These are phyloP conservation scores for Toxoplasma gondii DNA, from an alignment of 169 alveolate genomes.

Conservation along the genomic window DNA sequence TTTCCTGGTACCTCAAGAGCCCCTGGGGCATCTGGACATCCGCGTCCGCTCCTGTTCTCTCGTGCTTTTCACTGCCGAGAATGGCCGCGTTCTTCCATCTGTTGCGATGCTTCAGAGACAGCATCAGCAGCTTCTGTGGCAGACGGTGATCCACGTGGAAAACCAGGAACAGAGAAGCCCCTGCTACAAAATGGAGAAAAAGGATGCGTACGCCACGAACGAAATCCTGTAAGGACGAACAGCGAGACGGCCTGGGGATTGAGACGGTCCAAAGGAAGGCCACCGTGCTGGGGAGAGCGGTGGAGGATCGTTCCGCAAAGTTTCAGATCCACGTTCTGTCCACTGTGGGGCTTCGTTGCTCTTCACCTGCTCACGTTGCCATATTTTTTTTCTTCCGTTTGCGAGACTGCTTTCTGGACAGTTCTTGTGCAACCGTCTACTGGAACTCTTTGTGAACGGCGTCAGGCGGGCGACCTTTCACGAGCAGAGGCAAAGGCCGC, in stretches of 20 bases:
- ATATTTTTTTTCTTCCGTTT: too few species aligned
- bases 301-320: too few species aligned
- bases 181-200: not conserved
- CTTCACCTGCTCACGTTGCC: too few species aligned
- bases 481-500: too few species aligned
- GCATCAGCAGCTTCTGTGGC: slow-evolving; percentile 61
- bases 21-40: slow-evolving; percentile 33
- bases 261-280: not conserved
- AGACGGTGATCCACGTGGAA: slow-evolving; percentile 39
- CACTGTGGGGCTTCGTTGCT: too few species aligned
- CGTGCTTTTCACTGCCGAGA: slow-evolving; percentile 49
- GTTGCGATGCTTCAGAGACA: slow-evolving; percentile 44
- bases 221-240: not conserved
- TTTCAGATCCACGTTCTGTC: too few species aligned
- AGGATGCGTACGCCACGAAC: not conserved
- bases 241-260: not conserved
- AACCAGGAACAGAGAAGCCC: slow-evolving; percentile 54
- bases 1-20: slow-evolving; percentile 14
- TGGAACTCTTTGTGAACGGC: too few species aligned
- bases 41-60: slow-evolving; percentile 20
- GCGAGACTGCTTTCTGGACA: too few species aligned
- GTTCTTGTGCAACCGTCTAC: too few species aligned
- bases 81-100: not conserved
- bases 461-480: too few species aligned
- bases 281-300: too few species aligned